Base-by-base conservation (phyloP, 1,139 yeast genomes). In the Blastobotrys ciferrii region DNA sequence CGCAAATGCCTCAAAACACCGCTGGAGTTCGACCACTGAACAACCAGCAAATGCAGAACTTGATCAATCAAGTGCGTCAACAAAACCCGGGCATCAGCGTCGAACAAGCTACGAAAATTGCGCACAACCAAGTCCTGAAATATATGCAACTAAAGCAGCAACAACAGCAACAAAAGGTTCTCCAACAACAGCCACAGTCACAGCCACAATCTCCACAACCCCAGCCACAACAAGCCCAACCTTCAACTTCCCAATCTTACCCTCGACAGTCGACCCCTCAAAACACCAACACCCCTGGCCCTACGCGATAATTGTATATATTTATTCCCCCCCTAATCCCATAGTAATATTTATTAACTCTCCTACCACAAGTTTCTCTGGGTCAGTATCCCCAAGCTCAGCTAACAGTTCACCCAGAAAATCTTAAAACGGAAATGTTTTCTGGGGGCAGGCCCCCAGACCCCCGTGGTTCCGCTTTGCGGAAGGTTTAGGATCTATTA, bases 31-130 rank as follows among this genome's bases (percentile, higher is more conserved):
- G 40, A 9, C 37, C 43, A 17, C 30, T 41, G 31, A 41, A 47
- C 35, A 41, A 43, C 18, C 43, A 46, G n/a, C 51, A 50, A 17
- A 49, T 48, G 18, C 54, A 51, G 33, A 41, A 44, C 13, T 75
- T 85, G 45, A 80, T 85, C 51, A 80, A 77, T 53, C 83, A 84
- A 47, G 82, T 84, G 48, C 86, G 82, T 57, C 72, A 77, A 15
- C 84, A 83, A 60, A 79, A 85, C 60, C 94, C 94, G 1, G 76
- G 75, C 25, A 70, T 83, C 60, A 73, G 84, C 2, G 81, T 82
- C 53, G 87, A 82, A 50, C 88, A 84, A 58, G 89, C 84, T 1
- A 81, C 87, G 0, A 80, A 81, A 57, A 69, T 82, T 53, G 91
- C 91, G 0, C 87, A 86, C 5, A 79, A 82, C 30, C 84, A 83